phyloP scores from a whole-genome alignment of 2,329 filamentous ascomycete species.

The Hysterium pulicare region DNA sequence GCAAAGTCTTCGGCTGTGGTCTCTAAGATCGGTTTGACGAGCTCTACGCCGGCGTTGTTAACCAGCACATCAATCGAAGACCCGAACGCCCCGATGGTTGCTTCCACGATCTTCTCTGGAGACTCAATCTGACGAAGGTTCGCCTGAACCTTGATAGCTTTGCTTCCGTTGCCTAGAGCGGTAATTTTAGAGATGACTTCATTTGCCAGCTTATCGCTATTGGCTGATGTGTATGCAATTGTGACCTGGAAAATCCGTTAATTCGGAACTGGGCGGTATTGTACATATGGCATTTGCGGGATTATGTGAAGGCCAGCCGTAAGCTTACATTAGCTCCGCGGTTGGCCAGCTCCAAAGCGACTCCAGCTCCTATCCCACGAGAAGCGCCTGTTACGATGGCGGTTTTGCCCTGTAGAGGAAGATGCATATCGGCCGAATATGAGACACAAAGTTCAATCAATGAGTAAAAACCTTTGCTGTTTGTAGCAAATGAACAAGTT shows the following conservation, averaged over 20 bases:
- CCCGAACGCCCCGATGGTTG: conserved; percentile 37
- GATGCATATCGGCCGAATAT: conserved; percentile 14
- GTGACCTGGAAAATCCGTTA: conserved; percentile 29
- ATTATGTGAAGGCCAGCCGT: not conserved
- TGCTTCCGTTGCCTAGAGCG: conserved; percentile 32
- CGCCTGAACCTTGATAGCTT: conserved; percentile 38
- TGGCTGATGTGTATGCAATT: conserved; percentile 43
- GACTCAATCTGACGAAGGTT: conserved; percentile 37
- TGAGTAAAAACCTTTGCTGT: too few relatives aligned
- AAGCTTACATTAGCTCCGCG: conserved; percentile 42
- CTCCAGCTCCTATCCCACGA: conserved; percentile 49
- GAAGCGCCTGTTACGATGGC: conserved; percentile 51
- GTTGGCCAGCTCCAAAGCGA: conserved; percentile 48
- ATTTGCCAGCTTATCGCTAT: conserved; percentile 32
- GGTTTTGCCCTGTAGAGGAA: conserved; percentile 31
- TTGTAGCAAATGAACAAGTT: too few relatives aligned
- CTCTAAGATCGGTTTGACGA: conserved; percentile 23
- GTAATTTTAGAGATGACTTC: conserved; percentile 35
- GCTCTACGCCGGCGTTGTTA: conserved; percentile 40
- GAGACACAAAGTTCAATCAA: too few relatives aligned
- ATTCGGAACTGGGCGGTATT: not conserved
- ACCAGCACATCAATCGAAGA: conserved; percentile 42
- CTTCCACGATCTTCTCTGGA: conserved; percentile 36
- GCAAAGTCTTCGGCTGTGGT: conserved; percentile 50
- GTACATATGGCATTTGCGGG: not conserved